phyloP scores from a whole-genome alignment of 805 yeast genomes.

The Candida berthetii region DNA sequence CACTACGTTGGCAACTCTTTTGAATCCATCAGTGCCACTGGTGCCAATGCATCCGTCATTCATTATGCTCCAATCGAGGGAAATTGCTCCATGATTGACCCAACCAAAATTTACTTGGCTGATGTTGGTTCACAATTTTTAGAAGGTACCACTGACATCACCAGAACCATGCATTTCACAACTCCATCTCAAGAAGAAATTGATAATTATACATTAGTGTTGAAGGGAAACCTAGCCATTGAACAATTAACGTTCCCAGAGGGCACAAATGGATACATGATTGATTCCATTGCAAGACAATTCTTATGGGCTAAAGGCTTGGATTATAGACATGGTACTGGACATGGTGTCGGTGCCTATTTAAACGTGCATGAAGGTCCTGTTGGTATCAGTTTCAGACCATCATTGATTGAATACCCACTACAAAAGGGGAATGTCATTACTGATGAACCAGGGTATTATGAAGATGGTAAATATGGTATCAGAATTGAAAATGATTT shows the following conservation, averaged over 20 bases:
- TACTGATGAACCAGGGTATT: slow-evolving; percentile 93
- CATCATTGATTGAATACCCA: slow-evolving; percentile 43
- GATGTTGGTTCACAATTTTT: slow-evolving; percentile 91
- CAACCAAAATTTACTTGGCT: slow-evolving; percentile 61
- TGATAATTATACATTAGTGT: slow-evolving; percentile 72
- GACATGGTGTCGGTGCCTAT: slow-evolving; percentile 94
- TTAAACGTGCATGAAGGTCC: slow-evolving; percentile 95
- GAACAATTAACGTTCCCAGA: slow-evolving; percentile 77
- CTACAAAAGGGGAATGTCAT: slow-evolving; percentile 64
- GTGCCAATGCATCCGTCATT: slow-evolving; percentile 68
- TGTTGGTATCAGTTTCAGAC: slow-evolving; percentile 63
- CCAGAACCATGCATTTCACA: slow-evolving; percentile 74
- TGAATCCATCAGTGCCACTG: slow-evolving; percentile 72
- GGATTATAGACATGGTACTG: slow-evolving; percentile 92
- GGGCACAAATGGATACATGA: slow-evolving; percentile 65
- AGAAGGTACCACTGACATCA: slow-evolving; percentile 96
- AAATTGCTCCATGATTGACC: slow-evolving; percentile 54
- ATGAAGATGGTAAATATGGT: slow-evolving; percentile 86
- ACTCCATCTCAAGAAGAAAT: slow-evolving; percentile 51
- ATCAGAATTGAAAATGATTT: slow-evolving; percentile 85
- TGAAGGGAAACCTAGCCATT: slow-evolving; percentile 87
- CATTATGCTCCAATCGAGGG: slow-evolving; percentile 69
- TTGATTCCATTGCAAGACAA: slow-evolving; percentile 82
- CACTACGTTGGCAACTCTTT: slow-evolving; percentile 66
- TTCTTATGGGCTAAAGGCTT: slow-evolving; percentile 77